These are phyloP conservation scores for Plasmodium vivax DNA, from an alignment of 169 alveolate genomes.

Conservation along the genomic window DNA sequence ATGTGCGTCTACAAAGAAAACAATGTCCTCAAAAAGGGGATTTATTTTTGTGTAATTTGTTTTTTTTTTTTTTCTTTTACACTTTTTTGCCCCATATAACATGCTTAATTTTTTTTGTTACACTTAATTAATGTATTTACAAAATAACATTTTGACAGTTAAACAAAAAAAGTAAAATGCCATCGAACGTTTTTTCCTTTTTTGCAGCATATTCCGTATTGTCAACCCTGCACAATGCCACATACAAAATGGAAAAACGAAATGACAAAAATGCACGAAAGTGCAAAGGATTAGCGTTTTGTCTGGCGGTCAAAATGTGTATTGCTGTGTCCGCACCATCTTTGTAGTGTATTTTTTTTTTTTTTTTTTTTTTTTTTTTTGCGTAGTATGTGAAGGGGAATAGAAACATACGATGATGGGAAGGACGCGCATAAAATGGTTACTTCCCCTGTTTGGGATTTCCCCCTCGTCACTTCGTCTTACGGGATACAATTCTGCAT, in stretches of 20 bases:
- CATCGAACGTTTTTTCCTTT: background rate
- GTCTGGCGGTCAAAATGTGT: background rate
- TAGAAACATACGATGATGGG: no score
- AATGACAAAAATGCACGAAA: conserved; percentile 30
- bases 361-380: no score
- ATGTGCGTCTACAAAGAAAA: background rate
- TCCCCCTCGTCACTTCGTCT: no score
- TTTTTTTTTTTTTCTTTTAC: background rate
- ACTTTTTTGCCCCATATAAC: background rate
- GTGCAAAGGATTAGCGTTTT: conserved; percentile 6
- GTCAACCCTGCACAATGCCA: background rate
- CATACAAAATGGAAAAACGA: background rate
- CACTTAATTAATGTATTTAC: background rate
- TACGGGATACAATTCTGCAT: no score
- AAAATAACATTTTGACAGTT: conserved; percentile 8
- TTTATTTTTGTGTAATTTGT: conserved; percentile 7
- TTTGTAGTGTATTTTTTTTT: background rate
- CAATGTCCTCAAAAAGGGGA: background rate
- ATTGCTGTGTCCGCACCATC: background rate
- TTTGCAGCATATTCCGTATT: background rate
- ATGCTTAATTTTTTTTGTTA: background rate
- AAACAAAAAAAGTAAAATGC: background rate
- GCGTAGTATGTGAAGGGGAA: no score
- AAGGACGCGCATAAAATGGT: no score
- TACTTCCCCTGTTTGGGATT: no score